phyloP scores from a whole-genome alignment of 2,329 filamentous ascomycete species.

The Cladophialophora exuberans region DNA sequence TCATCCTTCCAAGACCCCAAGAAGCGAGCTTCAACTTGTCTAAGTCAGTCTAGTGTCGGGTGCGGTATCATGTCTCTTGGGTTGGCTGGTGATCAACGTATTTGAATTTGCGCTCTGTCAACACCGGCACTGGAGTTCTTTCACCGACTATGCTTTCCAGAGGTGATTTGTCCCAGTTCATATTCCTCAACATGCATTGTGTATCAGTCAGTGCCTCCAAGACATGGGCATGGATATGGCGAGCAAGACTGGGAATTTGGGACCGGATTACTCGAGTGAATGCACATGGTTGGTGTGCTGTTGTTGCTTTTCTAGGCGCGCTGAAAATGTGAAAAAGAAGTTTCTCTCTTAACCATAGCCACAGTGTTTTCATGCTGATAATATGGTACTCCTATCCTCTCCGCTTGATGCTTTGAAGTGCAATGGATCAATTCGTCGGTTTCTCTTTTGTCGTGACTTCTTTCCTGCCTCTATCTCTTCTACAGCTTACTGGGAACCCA shows the following conservation, averaged over 20 bases:
- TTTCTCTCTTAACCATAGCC: neutral
- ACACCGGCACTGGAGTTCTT: constrained; percentile 12
- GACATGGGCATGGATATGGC: neutral
- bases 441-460: neutral
- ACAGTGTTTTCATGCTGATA: neutral
- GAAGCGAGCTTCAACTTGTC: too few species aligned
- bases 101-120: constrained; percentile 11
- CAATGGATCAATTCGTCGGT: too few species aligned
- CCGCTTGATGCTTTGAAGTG: too few species aligned
- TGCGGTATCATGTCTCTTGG: neutral
- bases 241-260: constrained; percentile 4
- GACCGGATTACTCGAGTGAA: constrained; percentile 1
- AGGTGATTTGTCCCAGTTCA: constrained; percentile 7
- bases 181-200: constrained; percentile 8
- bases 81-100: neutral
- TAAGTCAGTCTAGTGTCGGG: neutral
- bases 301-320: constrained; percentile 7
- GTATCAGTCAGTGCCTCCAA: constrained; percentile 10
- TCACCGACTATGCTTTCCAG: constrained; percentile 12
- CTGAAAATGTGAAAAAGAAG: constrained; percentile 10
- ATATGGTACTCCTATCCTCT: neutral
- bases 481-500: constrained; percentile 60
- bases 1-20: too few species aligned
- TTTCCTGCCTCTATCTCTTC: neutral
- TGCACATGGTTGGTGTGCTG: constrained; percentile 4